phyloP scores from a whole-genome alignment of 768 basidiomycete species.

The Lentinula aciculospora region DNA sequence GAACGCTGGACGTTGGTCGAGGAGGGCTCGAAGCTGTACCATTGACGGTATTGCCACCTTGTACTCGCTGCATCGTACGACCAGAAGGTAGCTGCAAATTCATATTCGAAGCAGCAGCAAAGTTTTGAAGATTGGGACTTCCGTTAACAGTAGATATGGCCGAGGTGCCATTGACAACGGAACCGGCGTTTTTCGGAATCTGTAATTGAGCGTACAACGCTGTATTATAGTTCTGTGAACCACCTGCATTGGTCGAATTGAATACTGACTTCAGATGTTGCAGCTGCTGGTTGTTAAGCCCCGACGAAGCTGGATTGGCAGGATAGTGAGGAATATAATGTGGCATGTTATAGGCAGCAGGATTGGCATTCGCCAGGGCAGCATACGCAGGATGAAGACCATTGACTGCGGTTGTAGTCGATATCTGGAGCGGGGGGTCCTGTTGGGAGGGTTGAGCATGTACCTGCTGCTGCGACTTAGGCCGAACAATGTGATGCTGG shows the following conservation, averaged over 20 bases:
- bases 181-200: background rate
- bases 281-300: conserved; percentile 51
- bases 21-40: background rate
- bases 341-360: conserved; percentile 24
- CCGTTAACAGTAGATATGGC: conserved; percentile 3
- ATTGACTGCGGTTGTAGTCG: conserved; percentile 14
- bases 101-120: conserved; percentile 22
- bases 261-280: conserved; percentile 56
- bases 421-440: conserved; percentile 10
- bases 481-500: conserved; percentile 11
- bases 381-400: conserved; percentile 23
- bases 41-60: background rate
- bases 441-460: conserved; percentile 28
- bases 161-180: background rate
- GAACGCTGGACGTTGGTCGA: background rate
- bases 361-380: conserved; percentile 15
- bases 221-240: conserved; percentile 22
- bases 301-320: conserved; percentile 6
- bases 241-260: conserved; percentile 17
- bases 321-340: conserved; percentile 27
- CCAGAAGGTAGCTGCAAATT: conserved; percentile 37
- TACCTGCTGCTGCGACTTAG: conserved; percentile 36
- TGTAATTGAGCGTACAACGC: conserved; percentile 23
- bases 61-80: conserved; percentile 30
- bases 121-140: conserved; percentile 34